Percentiles rank a stretch among this genome's conserved stretches.
Evolutionary conservation across 805 yeast species (phyloP).

Genomic region (Starmera dryadoides): DNA sequence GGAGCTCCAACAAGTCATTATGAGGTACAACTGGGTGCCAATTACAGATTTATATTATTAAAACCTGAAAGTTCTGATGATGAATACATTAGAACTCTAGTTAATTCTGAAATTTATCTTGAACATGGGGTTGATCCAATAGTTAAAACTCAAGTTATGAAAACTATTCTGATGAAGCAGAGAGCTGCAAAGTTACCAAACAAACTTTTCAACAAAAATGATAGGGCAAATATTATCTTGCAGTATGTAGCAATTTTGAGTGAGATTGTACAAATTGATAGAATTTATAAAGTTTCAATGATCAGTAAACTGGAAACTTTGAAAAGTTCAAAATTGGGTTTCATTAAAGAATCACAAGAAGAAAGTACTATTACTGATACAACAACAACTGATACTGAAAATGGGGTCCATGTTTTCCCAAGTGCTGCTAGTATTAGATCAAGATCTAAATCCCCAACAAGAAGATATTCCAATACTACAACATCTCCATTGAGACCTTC

Average conservation of each 20-base stretch:
- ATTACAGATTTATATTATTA: conserved; percentile 30
- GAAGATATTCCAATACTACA: conserved; percentile 8
- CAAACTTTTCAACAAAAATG: conserved; percentile 27
- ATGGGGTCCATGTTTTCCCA: conserved; percentile 14
- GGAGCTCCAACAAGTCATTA: conserved; percentile 33
- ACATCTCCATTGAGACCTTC: conserved; percentile 1
- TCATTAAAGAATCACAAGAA: conserved; percentile 7
- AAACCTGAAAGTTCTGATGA: conserved; percentile 34
- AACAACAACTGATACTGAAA: conserved; percentile 1
- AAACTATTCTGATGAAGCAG: conserved; percentile 24
- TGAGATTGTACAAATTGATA: conserved; percentile 54
- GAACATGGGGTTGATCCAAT: conserved; percentile 44
- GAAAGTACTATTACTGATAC: conserved; percentile 3
- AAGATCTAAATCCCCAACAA: conserved; percentile 16
- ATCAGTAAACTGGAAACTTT: conserved; percentile 12
- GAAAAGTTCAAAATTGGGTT: conserved; percentile 5
- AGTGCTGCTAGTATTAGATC: conserved; percentile 5
- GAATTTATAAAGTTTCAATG: conserved; percentile 46
- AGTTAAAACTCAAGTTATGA: conserved; percentile 32
- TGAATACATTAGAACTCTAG: conserved; percentile 36
- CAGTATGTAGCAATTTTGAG: conserved; percentile 46
- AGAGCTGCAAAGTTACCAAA: conserved; percentile 14
- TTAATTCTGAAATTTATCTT: conserved; percentile 42
- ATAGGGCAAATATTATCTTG: conserved; percentile 37
- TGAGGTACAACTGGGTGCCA: conserved; percentile 11